Conservation (phyloP, 352 stramenopile genomes). For the Globisporangium echinulatum region DNA sequence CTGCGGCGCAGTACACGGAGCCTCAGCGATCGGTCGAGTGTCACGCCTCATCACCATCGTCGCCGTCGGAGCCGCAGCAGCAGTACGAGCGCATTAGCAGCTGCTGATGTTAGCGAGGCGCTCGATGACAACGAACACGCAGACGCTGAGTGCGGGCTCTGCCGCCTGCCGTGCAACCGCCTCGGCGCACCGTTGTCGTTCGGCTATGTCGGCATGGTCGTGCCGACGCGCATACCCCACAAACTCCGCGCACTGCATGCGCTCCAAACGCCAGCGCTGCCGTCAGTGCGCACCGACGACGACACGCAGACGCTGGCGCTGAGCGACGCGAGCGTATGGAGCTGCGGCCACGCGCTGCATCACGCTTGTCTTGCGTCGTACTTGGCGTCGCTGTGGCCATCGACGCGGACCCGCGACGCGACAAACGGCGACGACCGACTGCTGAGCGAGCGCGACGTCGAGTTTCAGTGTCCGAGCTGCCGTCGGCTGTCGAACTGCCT, state of each 20-base stretch:
- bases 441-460: constrained; percentile 55
- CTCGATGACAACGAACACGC: constrained; percentile 20
- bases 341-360: constrained; percentile 68
- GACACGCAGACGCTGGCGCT: constrained; percentile 4
- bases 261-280: constrained; percentile 3
- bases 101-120: not conserved
- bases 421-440: constrained; percentile 49
- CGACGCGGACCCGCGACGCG: constrained; percentile 38
- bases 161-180: constrained; percentile 53
- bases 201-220: constrained; percentile 63
- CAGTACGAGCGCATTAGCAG: constrained; percentile 1
- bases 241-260: constrained; percentile 17
- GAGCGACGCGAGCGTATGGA: constrained; percentile 50
- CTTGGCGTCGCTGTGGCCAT: constrained; percentile 59
- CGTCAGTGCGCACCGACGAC: not conserved
- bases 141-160: constrained; percentile 54
- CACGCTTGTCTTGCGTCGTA: constrained; percentile 66
- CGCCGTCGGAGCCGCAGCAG: constrained; percentile 1
- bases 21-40: not conserved
- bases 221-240: constrained; percentile 43
- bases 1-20: constrained; percentile 24
- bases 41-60: too few species aligned
- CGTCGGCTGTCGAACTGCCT: constrained; percentile 71
- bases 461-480: constrained; percentile 79
- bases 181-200: constrained; percentile 37